Conservation (phyloP, 129 eudicot genomes). For the Centella asiatica region DNA sequence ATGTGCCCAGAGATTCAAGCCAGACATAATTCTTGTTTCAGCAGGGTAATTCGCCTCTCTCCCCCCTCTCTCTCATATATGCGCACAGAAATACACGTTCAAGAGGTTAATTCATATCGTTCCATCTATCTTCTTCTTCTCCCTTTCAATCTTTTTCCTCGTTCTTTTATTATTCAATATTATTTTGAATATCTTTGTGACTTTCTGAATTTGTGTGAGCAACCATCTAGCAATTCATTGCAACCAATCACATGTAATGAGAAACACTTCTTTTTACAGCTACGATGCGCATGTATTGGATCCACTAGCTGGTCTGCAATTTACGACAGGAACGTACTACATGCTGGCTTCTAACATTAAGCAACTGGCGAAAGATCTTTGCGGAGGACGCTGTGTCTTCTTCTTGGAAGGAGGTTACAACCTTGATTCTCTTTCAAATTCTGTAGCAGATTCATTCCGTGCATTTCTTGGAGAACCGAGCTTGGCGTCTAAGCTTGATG, state of each 20-base stretch:
- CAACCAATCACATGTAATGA: neutral
- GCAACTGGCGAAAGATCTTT: conserved; percentile 74
- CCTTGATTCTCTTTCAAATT: conserved; percentile 59
- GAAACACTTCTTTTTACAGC: conserved; percentile 28
- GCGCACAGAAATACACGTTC: too few species aligned
- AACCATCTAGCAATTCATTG: neutral
- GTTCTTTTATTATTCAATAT: too few species aligned
- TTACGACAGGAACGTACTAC: conserved; percentile 90
- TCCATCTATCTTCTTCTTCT: too few species aligned
- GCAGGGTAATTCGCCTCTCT: conserved; percentile 57
- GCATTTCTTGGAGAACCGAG: conserved; percentile 87
- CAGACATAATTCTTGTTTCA: conserved; percentile 91
- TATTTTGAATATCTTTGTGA: too few species aligned
- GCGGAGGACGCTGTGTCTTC: conserved; percentile 90
- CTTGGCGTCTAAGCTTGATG: conserved; percentile 42
- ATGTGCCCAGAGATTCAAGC: conserved; percentile 75
- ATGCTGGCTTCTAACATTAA: conserved; percentile 74
- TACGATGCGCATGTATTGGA: conserved; percentile 86
- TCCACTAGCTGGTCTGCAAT: conserved; percentile 78
- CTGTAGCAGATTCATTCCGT: conserved; percentile 86
- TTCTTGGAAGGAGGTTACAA: conserved; percentile 98
- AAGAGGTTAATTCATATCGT: neutral
- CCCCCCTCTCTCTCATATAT: neutral
- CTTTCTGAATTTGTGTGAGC: too few species aligned
- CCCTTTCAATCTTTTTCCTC: too few species aligned